Percentiles rank a stretch among this genome's conserved stretches.
phyloP scores from a whole-genome alignment of 345 rosid genomes.

The Citrus sp. region DNA sequence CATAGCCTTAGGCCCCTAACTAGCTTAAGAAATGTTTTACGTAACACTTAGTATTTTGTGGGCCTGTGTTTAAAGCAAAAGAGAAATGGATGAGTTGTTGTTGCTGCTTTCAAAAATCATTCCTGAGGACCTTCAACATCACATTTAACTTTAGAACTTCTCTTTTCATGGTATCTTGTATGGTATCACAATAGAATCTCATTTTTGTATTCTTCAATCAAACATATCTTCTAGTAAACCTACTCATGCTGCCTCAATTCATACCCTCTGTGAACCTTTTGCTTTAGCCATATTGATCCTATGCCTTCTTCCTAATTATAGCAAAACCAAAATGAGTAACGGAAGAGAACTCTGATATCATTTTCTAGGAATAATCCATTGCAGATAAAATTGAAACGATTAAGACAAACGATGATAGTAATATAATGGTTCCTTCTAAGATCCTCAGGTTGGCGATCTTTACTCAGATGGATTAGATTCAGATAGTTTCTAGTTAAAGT shows the following conservation, averaged over 20 bases:
- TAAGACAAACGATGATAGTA: too few species aligned
- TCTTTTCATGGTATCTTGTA: neutral
- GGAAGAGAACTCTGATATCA: neutral
- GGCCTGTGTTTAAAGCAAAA: slow-evolving; percentile 25
- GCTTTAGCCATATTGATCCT: neutral
- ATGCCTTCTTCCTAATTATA: too few species aligned
- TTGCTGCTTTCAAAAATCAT: slow-evolving; percentile 21
- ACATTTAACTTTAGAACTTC: neutral
- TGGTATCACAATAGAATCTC: neutral
- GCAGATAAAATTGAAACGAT: too few species aligned
- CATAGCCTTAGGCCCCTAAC: slow-evolving; percentile 3
- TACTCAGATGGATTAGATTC: neutral
- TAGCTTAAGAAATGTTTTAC: slow-evolving; percentile 7
- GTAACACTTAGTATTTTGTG: neutral
- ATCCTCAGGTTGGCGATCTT: neutral
- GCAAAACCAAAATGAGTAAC: neutral
- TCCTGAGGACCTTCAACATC: slow-evolving; percentile 1
- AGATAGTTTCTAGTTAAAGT: too few species aligned
- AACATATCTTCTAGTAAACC: neutral
- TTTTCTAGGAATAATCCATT: neutral
- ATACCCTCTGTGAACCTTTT: neutral
- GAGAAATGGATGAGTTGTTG: slow-evolving; percentile 10
- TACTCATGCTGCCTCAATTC: neutral
- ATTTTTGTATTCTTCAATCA: too few species aligned
- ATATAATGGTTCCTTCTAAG: neutral